phyloP scores from a whole-genome alignment of 2,329 filamentous ascomycete species.

The Beauveria pseudobassiana region DNA sequence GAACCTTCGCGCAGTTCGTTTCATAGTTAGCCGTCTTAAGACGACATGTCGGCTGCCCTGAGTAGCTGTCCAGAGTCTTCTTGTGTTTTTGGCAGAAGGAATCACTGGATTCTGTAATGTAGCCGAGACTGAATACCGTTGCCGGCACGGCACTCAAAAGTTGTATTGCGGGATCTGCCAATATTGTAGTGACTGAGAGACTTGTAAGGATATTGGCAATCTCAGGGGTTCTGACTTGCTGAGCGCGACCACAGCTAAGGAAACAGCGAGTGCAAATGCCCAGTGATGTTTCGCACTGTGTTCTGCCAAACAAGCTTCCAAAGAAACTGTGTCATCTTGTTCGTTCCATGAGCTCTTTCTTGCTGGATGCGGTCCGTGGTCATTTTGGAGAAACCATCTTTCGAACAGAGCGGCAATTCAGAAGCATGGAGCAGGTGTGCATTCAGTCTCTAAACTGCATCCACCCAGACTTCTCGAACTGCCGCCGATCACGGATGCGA shows the following conservation, averaged over 20 bases:
- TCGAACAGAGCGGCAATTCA: conserved; percentile 32
- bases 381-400: conserved; percentile 31
- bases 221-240: conserved; percentile 5
- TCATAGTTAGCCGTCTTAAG: too few species aligned
- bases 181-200: conserved; percentile 16
- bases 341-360: conserved; percentile 24
- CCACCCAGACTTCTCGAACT: conserved; percentile 15
- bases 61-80: background rate
- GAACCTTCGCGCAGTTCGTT: background rate
- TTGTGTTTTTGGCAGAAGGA: conserved; percentile 11
- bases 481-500: conserved; percentile 13
- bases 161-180: conserved; percentile 15
- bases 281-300: conserved; percentile 16
- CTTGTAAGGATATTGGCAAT: conserved; percentile 16
- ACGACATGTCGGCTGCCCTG: background rate
- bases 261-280: conserved; percentile 12
- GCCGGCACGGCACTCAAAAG: conserved; percentile 14
- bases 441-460: conserved; percentile 16
- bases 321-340: conserved; percentile 7
- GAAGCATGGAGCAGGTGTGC: conserved; percentile 21
- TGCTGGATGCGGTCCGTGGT: conserved; percentile 24
- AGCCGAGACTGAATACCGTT: conserved; percentile 14
- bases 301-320: conserved; percentile 16
- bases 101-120: conserved; percentile 17
- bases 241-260: conserved; percentile 8